Conservation (phyloP, 176 grass and related monocot genomes). For the Puya raimondii region DNA sequence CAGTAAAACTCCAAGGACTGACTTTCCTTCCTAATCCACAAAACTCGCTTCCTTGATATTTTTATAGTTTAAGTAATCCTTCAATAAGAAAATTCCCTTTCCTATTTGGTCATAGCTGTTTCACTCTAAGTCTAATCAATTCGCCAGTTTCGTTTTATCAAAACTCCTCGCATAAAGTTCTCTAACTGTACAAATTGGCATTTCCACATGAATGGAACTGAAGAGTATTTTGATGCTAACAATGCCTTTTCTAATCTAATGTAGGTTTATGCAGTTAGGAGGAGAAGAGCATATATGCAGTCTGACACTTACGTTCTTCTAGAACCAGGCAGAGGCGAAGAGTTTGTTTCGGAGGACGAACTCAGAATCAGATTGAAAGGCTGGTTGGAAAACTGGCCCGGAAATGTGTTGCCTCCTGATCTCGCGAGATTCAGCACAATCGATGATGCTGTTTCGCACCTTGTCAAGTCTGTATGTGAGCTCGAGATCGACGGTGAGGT, state of each 20-base stretch:
- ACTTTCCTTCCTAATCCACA: too few relatives aligned
- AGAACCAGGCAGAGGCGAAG: conserved; percentile 54
- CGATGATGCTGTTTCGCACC: conserved; percentile 71
- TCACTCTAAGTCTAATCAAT: too few relatives aligned
- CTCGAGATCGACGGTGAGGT: conserved; percentile 65
- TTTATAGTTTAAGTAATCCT: too few relatives aligned
- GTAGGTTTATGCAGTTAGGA: conserved; percentile 39
- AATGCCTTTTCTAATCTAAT: not conserved
- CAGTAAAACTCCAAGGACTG: too few relatives aligned
- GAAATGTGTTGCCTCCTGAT: conserved; percentile 43
- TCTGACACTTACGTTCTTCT: conserved; percentile 70
- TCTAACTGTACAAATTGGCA: not conserved
- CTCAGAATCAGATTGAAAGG: conserved; percentile 44
- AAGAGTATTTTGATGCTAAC: not conserved
- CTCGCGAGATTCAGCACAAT: conserved; percentile 47
- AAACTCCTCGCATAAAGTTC: not conserved
- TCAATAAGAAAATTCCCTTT: too few relatives aligned
- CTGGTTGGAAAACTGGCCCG: conserved; percentile 65
- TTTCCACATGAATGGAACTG: not conserved
- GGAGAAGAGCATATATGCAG: conserved; percentile 47
- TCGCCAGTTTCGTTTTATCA: too few relatives aligned
- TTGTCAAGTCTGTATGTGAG: conserved; percentile 75
- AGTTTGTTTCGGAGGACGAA: conserved; percentile 68
- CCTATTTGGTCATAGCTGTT: too few relatives aligned
- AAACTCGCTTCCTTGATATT: not conserved